phyloP scores from a whole-genome alignment of 129 eudicot genomes.

The Helianthus tuberosus region DNA sequence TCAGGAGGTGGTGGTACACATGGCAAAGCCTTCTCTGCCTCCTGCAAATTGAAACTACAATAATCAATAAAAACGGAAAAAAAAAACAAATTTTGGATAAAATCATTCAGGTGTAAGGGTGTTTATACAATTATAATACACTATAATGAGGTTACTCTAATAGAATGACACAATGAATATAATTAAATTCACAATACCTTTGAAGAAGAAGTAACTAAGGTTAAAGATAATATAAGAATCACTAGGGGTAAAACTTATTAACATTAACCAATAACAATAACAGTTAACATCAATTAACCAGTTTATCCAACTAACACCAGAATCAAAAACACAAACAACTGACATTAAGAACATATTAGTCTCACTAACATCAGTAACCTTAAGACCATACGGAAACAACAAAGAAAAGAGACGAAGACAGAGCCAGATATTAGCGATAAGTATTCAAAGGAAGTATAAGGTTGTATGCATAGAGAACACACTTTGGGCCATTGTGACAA shows the following conservation, averaged over 20 bases:
- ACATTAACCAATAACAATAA: not conserved
- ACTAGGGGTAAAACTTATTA: not conserved
- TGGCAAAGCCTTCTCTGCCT: constrained; percentile 64
- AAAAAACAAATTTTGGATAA: not conserved
- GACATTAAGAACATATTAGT: not conserved
- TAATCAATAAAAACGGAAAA: constrained; percentile 3
- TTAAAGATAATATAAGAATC: not conserved
- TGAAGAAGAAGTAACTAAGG: not conserved
- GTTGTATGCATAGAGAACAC: too few species aligned
- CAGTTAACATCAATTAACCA: not conserved
- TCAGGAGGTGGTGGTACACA: constrained; percentile 51
- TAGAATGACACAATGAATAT: not conserved
- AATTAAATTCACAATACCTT: not conserved
- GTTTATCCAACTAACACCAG: not conserved
- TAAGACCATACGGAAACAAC: not conserved
- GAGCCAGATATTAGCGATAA: too few species aligned
- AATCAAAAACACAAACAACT: not conserved
- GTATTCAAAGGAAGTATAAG: too few species aligned
- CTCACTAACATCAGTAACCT: not conserved
- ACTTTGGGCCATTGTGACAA: too few species aligned
- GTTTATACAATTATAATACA: not conserved
- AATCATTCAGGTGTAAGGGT: not conserved
- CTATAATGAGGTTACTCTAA: not conserved
- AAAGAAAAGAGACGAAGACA: not conserved
- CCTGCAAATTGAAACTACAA: constrained; percentile 43